Evolutionary conservation across 1,139 yeast genomes (phyloP).

Genomic region (Yamadazyma jaroonii): DNA sequence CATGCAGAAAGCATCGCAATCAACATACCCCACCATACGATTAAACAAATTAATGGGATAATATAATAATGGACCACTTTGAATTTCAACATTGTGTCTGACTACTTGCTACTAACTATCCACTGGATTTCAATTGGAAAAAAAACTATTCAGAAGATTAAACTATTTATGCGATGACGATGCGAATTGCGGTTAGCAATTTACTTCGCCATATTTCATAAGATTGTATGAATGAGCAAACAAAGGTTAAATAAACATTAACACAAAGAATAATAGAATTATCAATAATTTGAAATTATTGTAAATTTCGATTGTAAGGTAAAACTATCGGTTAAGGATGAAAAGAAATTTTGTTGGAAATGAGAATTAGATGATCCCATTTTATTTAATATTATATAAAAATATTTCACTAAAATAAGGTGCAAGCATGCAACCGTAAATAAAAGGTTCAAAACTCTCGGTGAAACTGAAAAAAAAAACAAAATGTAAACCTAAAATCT

Average conservation of each 20-base stretch:
- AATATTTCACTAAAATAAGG: too few relatives aligned
- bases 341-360: too few relatives aligned
- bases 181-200: conserved; percentile 1
- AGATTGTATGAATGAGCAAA: neutral
- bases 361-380: too few relatives aligned
- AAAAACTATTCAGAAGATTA: conserved; percentile 1
- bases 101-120: too few relatives aligned
- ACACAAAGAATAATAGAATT: too few relatives aligned
- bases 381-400: too few relatives aligned
- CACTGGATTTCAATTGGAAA: neutral
- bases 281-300: too few relatives aligned
- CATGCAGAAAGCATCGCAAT: conserved; percentile 44
- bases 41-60: conserved; percentile 27
- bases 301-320: too few relatives aligned
- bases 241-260: too few relatives aligned
- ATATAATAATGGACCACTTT: conserved; percentile 34
- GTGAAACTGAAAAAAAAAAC: neutral
- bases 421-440: too few relatives aligned
- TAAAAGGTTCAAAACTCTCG: too few relatives aligned
- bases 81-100: conserved; percentile 11
- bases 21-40: conserved; percentile 43
- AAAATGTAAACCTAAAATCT: neutral
- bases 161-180: neutral
- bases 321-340: too few relatives aligned
- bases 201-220: conserved; percentile 1